Base-by-base conservation (phyloP, 2,329 filamentous ascomycete genomes). In the Pseudocercospora macadamiae region DNA sequence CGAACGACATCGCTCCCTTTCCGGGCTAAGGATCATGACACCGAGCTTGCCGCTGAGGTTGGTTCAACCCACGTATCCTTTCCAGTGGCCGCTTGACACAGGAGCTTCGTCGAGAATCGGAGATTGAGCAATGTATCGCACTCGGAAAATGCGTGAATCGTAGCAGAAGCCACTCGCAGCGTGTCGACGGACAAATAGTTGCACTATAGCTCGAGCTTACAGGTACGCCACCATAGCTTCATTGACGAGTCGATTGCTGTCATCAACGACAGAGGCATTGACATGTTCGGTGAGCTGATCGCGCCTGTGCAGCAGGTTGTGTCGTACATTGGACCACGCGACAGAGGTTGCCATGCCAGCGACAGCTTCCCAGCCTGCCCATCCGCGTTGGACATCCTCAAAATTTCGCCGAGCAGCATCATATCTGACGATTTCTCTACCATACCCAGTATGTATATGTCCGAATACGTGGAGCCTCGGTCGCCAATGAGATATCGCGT, bases 391-490 rank as follows among this genome's bases (percentile, higher is more conserved):
- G 7, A 37, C 34, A 37, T 37, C 34, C 34, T 37, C 34, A 37
- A 8, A 37, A 9, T 37, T 37, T 8, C n/a, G n/a, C 5, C 34
- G 34, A 16, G 34, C 34, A 8, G 6, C 19, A 71, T 93, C 90
- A 79, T 89, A 95, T 74, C 85, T 89, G 8, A 89, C 80, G 0
- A 84, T 60, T 49, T 78, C 74, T 14, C 63, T 61, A 1, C 76
- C 75, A 7, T 69, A 64, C 0, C 68, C 73, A 16, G 59, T 72
- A 44, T 78, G 75, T 4, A 78, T 68, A 45, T 78, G 76, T 1
- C 76, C 75, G 51, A 76, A 78, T 3, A 78, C 71, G 44, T 72
- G 69, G 7, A 77, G 61, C n/a, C 54, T 51, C 10, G 75, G 76
- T 36, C 66, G 66, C 6, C 65, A 63, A 2, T 74, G 65, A 64